Evolutionary conservation across 2,329 filamentous ascomycete genomes (phyloP).

Genomic region (Colletotrichum kahawae): DNA sequence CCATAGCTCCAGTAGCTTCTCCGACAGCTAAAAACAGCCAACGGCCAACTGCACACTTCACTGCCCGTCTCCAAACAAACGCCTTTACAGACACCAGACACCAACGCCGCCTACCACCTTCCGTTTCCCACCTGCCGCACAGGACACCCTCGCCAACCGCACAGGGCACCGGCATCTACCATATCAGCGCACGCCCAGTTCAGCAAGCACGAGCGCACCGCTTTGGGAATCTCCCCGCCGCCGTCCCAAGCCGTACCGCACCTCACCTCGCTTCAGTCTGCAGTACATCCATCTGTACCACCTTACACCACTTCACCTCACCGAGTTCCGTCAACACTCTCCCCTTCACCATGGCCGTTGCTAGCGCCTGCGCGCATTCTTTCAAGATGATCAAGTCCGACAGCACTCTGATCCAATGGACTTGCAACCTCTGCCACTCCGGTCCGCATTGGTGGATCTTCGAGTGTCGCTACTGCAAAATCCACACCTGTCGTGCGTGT

Average conservation of each 20-base stretch:
- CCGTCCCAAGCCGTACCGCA: neutral
- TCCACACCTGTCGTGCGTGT: slow-evolving; percentile 68
- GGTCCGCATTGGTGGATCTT: slow-evolving; percentile 73
- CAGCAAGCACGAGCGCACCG: neutral
- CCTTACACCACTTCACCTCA: neutral
- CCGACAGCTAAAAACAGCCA: neutral
- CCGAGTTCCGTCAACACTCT: neutral
- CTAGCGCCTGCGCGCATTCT: slow-evolving; percentile 63
- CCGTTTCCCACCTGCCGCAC: neutral
- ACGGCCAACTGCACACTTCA: neutral
- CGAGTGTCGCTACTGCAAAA: slow-evolving; percentile 72
- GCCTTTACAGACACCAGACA: neutral
- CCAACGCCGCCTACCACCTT: neutral
- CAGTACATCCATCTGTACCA: neutral
- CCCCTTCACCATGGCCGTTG: slow-evolving; percentile 54
- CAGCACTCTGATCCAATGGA: slow-evolving; percentile 69
- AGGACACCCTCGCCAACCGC: neutral
- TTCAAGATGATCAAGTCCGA: slow-evolving; percentile 73
- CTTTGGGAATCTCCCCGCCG: neutral
- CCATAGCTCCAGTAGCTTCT: neutral
- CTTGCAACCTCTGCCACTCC: slow-evolving; percentile 67
- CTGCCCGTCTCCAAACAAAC: neutral
- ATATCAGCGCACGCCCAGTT: neutral
- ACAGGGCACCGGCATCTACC: neutral
- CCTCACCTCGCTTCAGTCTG: neutral